A percentile compares a stretch with the other conserved stretches of the same genome.
Conservation (phyloP, 2,329 filamentous ascomycete genomes). For the Cordyceps cateniannulata region DNA sequence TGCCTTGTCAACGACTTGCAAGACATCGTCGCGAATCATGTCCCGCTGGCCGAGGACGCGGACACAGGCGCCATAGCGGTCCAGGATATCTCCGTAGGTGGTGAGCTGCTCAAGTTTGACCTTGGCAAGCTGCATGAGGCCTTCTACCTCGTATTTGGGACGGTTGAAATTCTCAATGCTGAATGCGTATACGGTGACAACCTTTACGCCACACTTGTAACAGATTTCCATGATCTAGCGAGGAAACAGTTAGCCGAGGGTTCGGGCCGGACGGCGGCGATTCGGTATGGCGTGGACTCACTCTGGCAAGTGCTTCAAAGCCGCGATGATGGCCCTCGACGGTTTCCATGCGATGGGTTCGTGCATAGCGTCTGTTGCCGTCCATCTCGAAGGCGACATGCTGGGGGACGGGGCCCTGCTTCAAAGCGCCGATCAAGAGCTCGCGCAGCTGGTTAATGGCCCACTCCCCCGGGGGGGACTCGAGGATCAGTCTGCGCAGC, state of each 20-base stretch:
- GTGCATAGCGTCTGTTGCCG: conserved; percentile 88
- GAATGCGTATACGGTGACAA: conserved; percentile 97
- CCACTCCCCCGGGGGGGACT: conserved; percentile 90
- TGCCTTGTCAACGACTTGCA: conserved; percentile 80
- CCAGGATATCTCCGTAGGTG: conserved; percentile 87
- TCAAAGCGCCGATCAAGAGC: conserved; percentile 78
- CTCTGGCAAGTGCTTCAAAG: conserved; percentile 87
- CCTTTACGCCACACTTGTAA: conserved; percentile 94
- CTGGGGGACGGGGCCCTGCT: conserved; percentile 84
- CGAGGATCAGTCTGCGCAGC: conserved; percentile 63
- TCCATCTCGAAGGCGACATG: conserved; percentile 99
- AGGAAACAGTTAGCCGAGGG: conserved; percentile 15
- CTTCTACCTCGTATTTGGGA: conserved; percentile 92
- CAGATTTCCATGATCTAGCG: conserved; percentile 85
- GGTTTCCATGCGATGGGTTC: conserved; percentile 86
- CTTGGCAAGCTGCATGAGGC: conserved; percentile 96
- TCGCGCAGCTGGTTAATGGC: conserved; percentile 72
- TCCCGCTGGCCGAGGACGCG: conserved; percentile 79
- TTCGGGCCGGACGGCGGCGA: conserved; percentile 6
- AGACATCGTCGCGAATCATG: conserved; percentile 77
- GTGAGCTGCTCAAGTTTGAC: conserved; percentile 86
- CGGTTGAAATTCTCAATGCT: conserved; percentile 99
- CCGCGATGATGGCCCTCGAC: conserved; percentile 93
- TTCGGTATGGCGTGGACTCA: conserved; percentile 34
- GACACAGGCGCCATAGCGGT: conserved; percentile 84